phyloP scores from a whole-genome alignment of 2,329 filamentous ascomycete species.

The Sarocladium kiliense region DNA sequence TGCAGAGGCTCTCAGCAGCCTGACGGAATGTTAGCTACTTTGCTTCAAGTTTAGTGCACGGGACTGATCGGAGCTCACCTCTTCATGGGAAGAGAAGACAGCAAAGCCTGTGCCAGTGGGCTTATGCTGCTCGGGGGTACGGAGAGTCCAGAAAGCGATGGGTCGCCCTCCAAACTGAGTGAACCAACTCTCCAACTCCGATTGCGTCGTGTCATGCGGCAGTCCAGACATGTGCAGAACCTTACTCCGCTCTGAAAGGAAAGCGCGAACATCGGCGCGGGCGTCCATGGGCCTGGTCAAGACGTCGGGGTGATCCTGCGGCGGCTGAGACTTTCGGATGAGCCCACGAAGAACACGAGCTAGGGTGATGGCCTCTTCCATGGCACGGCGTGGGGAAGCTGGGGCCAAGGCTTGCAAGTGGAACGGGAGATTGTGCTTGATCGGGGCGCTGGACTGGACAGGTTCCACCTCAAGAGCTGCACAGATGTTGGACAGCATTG shows the following conservation, averaged over 20 bases:
- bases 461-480: constrained; percentile 97
- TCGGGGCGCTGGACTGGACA: constrained; percentile 93
- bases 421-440: constrained; percentile 98
- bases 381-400: constrained; percentile 88
- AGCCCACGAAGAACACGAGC: constrained; percentile 87
- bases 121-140: constrained; percentile 97
- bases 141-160: constrained; percentile 98
- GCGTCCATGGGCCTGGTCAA: constrained; percentile 95
- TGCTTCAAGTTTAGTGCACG: neutral
- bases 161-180: constrained; percentile 96
- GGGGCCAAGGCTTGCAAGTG: constrained; percentile 94
- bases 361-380: constrained; percentile 95
- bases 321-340: constrained; percentile 92
- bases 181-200: constrained; percentile 98
- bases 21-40: constrained; percentile 28
- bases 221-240: constrained; percentile 97
- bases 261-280: constrained; percentile 90
- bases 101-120: constrained; percentile 98
- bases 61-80: constrained; percentile 57
- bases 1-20: constrained; percentile 96
- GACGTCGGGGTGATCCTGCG: constrained; percentile 91
- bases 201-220: constrained; percentile 96
- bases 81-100: constrained; percentile 97
- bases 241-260: constrained; percentile 94
- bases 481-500: constrained; percentile 94